Evolutionary conservation across 1,284 basidiomycete genomes (phyloP).

Genomic region (Anthracocystis panici-leucophaei): DNA sequence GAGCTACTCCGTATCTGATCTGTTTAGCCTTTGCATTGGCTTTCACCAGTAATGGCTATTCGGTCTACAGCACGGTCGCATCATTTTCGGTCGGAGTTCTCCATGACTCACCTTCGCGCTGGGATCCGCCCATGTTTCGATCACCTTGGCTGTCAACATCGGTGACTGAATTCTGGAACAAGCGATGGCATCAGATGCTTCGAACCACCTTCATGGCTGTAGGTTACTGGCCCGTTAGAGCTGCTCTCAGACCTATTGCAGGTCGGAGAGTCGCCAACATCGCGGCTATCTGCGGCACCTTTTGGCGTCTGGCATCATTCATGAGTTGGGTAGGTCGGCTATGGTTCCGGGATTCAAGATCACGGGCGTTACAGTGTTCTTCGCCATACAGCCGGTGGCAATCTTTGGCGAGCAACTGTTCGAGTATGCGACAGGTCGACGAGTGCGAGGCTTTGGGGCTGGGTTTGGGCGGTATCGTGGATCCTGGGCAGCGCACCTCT

Average conservation of each 20-base stretch:
- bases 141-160: slow-evolving; percentile 29
- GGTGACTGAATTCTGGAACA: slow-evolving; percentile 30
- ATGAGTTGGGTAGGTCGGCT: slow-evolving; percentile 32
- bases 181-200: slow-evolving; percentile 48
- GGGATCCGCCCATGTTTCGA: slow-evolving; percentile 29
- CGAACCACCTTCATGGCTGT: slow-evolving; percentile 31
- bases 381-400: slow-evolving; percentile 26
- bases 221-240: slow-evolving; percentile 27
- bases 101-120: slow-evolving; percentile 17
- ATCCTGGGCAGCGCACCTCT: slow-evolving; percentile 20
- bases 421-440: slow-evolving; percentile 7
- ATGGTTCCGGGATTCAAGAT: slow-evolving; percentile 10
- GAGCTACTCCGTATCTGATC: slow-evolving; percentile 25
- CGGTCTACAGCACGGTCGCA: slow-evolving; percentile 3
- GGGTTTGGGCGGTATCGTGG: slow-evolving; percentile 32
- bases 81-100: slow-evolving; percentile 15
- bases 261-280: slow-evolving; percentile 13
- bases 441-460: slow-evolving; percentile 33
- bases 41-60: slow-evolving; percentile 16
- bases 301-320: slow-evolving; percentile 40
- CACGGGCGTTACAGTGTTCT: slow-evolving; percentile 22
- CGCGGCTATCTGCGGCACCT: slow-evolving; percentile 27
- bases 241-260: not conserved
- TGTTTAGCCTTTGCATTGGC: slow-evolving; percentile 13
- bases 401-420: slow-evolving; percentile 33